Evolutionary conservation across 768 basidiomycete species (phyloP).

Genomic region (Suillus alpinus): DNA sequence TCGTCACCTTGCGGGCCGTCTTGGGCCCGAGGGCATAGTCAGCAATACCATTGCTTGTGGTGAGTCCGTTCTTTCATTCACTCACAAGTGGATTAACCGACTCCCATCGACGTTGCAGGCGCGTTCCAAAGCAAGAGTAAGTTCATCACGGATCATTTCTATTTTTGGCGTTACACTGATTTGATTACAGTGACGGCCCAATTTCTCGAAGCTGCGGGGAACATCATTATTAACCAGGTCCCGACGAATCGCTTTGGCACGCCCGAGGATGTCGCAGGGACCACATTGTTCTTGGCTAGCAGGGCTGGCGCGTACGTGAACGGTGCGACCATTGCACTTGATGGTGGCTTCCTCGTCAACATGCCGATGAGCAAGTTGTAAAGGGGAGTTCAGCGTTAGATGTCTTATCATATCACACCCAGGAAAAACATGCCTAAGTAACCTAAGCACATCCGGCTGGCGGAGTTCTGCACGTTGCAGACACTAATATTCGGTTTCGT

Average conservation of each 20-base stretch:
- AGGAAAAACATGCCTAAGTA: not conserved
- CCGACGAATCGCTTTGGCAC: slow-evolving; percentile 56
- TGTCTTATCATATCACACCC: not conserved
- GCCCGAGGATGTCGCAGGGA: slow-evolving; percentile 63
- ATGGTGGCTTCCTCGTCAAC: slow-evolving; percentile 53
- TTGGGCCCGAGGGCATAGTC: slow-evolving; percentile 56
- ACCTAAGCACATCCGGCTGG: not conserved
- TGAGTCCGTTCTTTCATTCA: slow-evolving; percentile 15
- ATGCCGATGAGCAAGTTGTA: slow-evolving; percentile 35
- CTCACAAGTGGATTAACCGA: not conserved
- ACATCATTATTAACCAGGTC: slow-evolving; percentile 39
- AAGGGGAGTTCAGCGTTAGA: not conserved
- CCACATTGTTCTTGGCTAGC: slow-evolving; percentile 59
- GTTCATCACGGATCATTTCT: slow-evolving; percentile 4
- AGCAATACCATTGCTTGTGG: slow-evolving; percentile 66
- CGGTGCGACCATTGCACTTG: slow-evolving; percentile 59
- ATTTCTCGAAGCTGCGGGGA: slow-evolving; percentile 44
- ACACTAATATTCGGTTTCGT: not conserved
- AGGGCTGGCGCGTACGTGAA: slow-evolving; percentile 62
- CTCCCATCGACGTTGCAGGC: slow-evolving; percentile 16
- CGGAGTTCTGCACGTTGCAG: not conserved
- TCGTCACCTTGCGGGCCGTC: slow-evolving; percentile 51
- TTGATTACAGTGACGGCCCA: slow-evolving; percentile 48
- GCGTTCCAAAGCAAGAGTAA: slow-evolving; percentile 43
- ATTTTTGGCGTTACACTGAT: slow-evolving; percentile 1